Evolutionary conservation across 768 basidiomycete genomes (phyloP).

Genomic region (Russula compacta): DNA sequence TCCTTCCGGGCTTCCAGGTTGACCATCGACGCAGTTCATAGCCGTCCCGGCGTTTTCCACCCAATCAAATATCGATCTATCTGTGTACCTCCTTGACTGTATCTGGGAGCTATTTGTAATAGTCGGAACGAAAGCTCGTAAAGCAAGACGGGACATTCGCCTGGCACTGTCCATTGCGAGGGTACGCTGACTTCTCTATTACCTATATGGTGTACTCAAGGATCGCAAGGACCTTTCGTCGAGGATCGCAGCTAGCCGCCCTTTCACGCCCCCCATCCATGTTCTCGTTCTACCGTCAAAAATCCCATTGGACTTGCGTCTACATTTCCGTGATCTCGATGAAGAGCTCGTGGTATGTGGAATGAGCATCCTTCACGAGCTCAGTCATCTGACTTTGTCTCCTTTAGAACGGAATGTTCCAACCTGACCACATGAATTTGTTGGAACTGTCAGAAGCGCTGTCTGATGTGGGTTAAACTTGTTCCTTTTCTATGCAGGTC

Average conservation of each 20-base stretch:
- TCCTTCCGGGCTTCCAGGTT: background rate
- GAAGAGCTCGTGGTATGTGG: constrained; percentile 47
- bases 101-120: constrained; percentile 74
- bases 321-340: constrained; percentile 62
- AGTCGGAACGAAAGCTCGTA: constrained; percentile 58
- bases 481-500: background rate
- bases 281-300: constrained; percentile 64
- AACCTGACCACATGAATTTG: constrained; percentile 75
- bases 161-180: constrained; percentile 49
- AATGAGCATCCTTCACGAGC: background rate
- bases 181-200: constrained; percentile 31
- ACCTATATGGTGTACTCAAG: background rate
- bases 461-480: constrained; percentile 42
- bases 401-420: constrained; percentile 33
- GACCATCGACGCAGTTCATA: constrained; percentile 34
- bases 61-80: constrained; percentile 31
- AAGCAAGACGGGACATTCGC: constrained; percentile 47
- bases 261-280: constrained; percentile 68
- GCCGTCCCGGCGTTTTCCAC: constrained; percentile 37
- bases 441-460: constrained; percentile 47
- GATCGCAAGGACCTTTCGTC: constrained; percentile 45
- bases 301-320: constrained; percentile 59
- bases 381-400: background rate
- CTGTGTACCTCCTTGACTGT: constrained; percentile 64
- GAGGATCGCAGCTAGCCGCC: constrained; percentile 42